A percentile compares a stretch with the other conserved stretches of the same genome.
Conservation (phyloP, 2,329 filamentous ascomycete species). For the Cladosporium cucumerinum region DNA sequence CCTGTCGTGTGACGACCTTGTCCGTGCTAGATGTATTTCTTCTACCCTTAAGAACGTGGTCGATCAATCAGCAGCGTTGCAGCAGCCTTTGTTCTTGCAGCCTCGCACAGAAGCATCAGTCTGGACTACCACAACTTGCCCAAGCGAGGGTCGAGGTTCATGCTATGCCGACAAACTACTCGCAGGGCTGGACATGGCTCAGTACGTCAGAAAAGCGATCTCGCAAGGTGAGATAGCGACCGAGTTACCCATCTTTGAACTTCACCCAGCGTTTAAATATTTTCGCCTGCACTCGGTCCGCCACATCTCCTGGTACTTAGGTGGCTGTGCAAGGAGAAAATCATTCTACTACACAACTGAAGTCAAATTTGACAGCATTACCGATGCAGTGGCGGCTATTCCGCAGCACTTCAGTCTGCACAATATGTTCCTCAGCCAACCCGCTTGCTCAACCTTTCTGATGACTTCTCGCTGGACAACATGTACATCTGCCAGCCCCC, state of each 20-base stretch:
- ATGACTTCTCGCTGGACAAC: too few species aligned
- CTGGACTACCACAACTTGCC: not conserved
- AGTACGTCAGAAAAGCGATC: not conserved
- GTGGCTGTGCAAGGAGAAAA: not conserved
- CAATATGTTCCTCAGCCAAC: not conserved
- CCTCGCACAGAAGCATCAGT: not conserved
- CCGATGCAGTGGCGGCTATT: not conserved
- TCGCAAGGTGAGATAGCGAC: not conserved
- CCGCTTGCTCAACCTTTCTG: too few species aligned
- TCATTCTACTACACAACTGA: not conserved
- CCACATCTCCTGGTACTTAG: not conserved
- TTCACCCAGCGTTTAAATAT: not conserved
- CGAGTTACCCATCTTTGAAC: not conserved
- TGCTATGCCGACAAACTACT: not conserved
- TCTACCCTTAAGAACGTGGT: not conserved
- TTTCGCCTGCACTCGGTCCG: not conserved
- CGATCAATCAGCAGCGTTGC: not conserved
- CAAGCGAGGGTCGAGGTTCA: not conserved
- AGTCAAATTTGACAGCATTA: not conserved
- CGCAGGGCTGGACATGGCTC: not conserved
- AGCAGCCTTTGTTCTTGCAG: not conserved
- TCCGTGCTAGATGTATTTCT: not conserved
- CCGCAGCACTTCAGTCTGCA: not conserved
- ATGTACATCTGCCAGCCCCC: too few species aligned
- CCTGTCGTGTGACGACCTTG: not conserved